Evolutionary conservation across 345 rosid species (phyloP), one percentile per base, ranked within the genome.

Genomic region (Erucastrum elatum): DNA sequence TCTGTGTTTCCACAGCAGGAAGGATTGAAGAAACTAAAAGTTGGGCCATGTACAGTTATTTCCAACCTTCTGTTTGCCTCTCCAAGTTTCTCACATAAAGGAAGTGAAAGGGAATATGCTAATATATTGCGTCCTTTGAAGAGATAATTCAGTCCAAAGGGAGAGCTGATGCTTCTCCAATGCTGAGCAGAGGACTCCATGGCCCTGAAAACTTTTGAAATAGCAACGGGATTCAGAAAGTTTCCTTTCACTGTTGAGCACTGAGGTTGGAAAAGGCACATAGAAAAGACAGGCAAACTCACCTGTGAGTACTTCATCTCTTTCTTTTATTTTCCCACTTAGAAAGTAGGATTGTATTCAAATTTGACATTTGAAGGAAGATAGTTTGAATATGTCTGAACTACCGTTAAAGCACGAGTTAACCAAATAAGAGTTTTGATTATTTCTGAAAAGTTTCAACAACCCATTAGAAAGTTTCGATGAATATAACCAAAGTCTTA

Each of bases 401-500:
- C 3, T n/a, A 59, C 15, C 1, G 4, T 21, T 58, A 58, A 56
- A 4, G 63, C 63, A 58, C 6, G 62, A 58, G 30, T 58, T 58
- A 21, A 58, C 63, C 30, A 25, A 58, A 59, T 26, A 11, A 4
- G 15, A 31, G 46, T 46, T 46, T 73, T 35, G 6, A 62, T 56
- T 56, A 17, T 56, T 56, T 56, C 61, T 56, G 61, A 56, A 49
- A 74, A 34, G 61, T 25, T 21, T 64, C 15, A 53, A 25, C 8
- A 29, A 29, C 33, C 37, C n/a, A 66, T 51, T 55, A 75, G 29
- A 53, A 66, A 27, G 44, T 58, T 56, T 58, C 66, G 0, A 27
- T 27, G 56, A 66, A 66, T 55, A 9, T 55, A 75, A 31, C 46
- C 21, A 60, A 76, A 76, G 69, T 17, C 80, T 62, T 44, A 11